Percentiles rank a stretch among this genome's conserved stretches.
Evolutionary conservation across 352 stramenopile species (phyloP).

Genomic region (Globisporangium sylvaticum): DNA sequence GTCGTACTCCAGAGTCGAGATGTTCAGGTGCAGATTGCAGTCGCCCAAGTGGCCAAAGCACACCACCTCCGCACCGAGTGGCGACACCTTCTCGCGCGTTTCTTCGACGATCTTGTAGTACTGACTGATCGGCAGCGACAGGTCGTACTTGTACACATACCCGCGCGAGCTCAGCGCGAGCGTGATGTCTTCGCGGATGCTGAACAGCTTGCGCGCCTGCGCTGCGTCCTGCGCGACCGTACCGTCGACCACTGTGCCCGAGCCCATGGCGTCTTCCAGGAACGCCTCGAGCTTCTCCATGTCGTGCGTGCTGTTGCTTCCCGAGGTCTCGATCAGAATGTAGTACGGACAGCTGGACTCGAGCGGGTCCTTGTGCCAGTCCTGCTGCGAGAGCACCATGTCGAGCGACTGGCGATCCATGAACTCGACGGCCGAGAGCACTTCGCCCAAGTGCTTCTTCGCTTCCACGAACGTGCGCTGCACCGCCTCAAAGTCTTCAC

Average conservation of each 20-base stretch:
- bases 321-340: conserved; percentile 96
- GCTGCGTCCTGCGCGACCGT: conserved; percentile 91
- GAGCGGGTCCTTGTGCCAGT: conserved; percentile 66
- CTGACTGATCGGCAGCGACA: conserved; percentile 90
- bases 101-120: conserved; percentile 91
- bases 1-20: conserved; percentile 76
- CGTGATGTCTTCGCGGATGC: conserved; percentile 93
- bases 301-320: conserved; percentile 90
- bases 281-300: conserved; percentile 89
- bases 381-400: conserved; percentile 77
- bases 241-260: conserved; percentile 84
- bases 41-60: conserved; percentile 95
- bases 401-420: conserved; percentile 90
- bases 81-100: conserved; percentile 47
- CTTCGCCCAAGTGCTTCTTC: conserved; percentile 89
- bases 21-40: conserved; percentile 97
- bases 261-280: conserved; percentile 68
- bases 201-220: conserved; percentile 92
- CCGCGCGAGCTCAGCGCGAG: conserved; percentile 81
- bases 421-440: conserved; percentile 95
- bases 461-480: conserved; percentile 77
- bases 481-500: conserved; percentile 85
- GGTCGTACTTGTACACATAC: conserved; percentile 98
- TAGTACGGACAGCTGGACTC: conserved; percentile 79
- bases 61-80: conserved; percentile 55